Evolutionary conservation across 2,329 filamentous ascomycete species (phyloP).

Genomic region (Sporothrix pallida): DNA sequence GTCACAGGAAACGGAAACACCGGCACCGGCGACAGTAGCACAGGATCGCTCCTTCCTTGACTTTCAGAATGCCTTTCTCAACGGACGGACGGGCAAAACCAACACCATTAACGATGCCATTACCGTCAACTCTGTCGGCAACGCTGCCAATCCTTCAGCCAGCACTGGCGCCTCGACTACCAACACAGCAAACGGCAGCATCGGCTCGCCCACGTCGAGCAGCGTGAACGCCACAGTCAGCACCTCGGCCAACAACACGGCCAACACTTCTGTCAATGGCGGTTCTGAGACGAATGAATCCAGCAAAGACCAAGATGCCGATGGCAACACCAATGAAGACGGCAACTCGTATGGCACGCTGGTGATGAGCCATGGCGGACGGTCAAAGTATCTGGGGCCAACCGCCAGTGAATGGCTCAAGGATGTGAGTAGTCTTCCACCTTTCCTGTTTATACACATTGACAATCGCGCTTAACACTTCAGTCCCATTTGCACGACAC

Average conservation of each 20-base stretch:
- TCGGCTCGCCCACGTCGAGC: no score
- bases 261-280: no score
- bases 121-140: no score
- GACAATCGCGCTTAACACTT: no score
- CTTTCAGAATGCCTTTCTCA: neutral
- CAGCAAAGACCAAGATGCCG: neutral
- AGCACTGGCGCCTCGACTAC: neutral
- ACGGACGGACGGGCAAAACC: neutral
- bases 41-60: neutral
- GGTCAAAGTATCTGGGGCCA: slow-evolving; percentile 30
- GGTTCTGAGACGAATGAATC: neutral
- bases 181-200: neutral
- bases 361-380: slow-evolving; percentile 30
- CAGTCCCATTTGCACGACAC: slow-evolving; percentile 28
- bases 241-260: neutral
- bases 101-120: no score
- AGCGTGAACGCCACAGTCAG: no score
- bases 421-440: neutral
- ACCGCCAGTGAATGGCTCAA: slow-evolving; percentile 33
- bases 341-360: slow-evolving; percentile 30
- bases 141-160: neutral
- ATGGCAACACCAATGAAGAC: slow-evolving; percentile 18
- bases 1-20: neutral
- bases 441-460: no score
- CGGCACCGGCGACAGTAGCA: neutral